Evolutionary conservation across 306 rosid genomes (phyloP).

Genomic region (Cucurbita argyrosperma): DNA sequence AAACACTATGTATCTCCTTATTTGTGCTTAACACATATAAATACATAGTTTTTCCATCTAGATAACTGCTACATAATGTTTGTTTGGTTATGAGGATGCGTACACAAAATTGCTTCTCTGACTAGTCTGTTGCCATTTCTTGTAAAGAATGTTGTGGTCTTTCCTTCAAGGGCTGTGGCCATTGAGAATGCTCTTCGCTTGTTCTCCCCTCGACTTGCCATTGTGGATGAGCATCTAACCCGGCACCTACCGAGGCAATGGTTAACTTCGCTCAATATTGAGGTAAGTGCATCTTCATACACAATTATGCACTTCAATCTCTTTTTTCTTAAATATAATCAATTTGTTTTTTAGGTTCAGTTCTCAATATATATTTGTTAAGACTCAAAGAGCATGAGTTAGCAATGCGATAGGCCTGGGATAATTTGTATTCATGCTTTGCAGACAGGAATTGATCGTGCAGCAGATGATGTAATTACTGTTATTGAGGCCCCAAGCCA

Average conservation of each 20-base stretch:
- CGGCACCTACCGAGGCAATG: slow-evolving; percentile 72
- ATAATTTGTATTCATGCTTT: slow-evolving; percentile 5
- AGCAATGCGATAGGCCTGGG: background rate
- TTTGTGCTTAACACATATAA: background rate
- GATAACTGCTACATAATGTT: background rate
- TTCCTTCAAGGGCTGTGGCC: slow-evolving; percentile 87
- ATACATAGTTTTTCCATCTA: background rate
- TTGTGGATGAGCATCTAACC: slow-evolving; percentile 92
- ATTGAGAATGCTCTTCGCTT: slow-evolving; percentile 87
- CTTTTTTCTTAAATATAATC: background rate
- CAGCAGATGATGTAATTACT: slow-evolving; percentile 34
- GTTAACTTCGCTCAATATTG: slow-evolving; percentile 60
- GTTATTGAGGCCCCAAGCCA: slow-evolving; percentile 95
- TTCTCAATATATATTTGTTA: background rate
- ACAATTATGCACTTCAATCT: background rate
- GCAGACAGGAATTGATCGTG: slow-evolving; percentile 27
- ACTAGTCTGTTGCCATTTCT: slow-evolving; percentile 21
- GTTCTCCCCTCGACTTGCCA: slow-evolving; percentile 83
- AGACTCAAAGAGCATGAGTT: background rate
- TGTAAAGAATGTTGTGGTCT: slow-evolving; percentile 74
- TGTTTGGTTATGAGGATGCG: background rate
- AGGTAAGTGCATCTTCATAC: slow-evolving; percentile 31
- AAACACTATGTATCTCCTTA: background rate
- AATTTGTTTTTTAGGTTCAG: background rate
- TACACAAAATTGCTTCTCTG: slow-evolving; percentile 10